phyloP scores from a whole-genome alignment of 306 rosid genomes.

The peach (Prunus persica) region Prunus_persica_NCBIv2 NC_034014.1:2132501-2133000 shows the following conservation, averaged over 20 bases:
- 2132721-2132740: neutral
- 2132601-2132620: too few relatives aligned
- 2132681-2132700: slow-evolving; percentile 9
- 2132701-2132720: slow-evolving; percentile 21
- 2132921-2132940: slow-evolving; percentile 37
- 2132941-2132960: neutral
- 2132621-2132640: too few relatives aligned
- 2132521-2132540: too few relatives aligned
- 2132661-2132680: neutral
- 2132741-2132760: slow-evolving; percentile 8
- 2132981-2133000: too few relatives aligned
- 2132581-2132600: too few relatives aligned
- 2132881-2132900: slow-evolving; percentile 84
- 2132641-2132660: neutral
- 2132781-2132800: slow-evolving; percentile 71
- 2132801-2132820: slow-evolving; percentile 73
- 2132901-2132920: slow-evolving; percentile 91
- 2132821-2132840: slow-evolving; percentile 73
- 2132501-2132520: too few relatives aligned
- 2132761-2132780: slow-evolving; percentile 80
- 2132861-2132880: slow-evolving; percentile 62
- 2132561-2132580: too few relatives aligned
- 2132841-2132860: slow-evolving; percentile 72
- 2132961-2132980: neutral
- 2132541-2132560: too few relatives aligned